These are phyloP conservation scores for Suhomyces xylopsoci DNA, from an alignment of 805 yeast species.

Conservation along the genomic window DNA sequence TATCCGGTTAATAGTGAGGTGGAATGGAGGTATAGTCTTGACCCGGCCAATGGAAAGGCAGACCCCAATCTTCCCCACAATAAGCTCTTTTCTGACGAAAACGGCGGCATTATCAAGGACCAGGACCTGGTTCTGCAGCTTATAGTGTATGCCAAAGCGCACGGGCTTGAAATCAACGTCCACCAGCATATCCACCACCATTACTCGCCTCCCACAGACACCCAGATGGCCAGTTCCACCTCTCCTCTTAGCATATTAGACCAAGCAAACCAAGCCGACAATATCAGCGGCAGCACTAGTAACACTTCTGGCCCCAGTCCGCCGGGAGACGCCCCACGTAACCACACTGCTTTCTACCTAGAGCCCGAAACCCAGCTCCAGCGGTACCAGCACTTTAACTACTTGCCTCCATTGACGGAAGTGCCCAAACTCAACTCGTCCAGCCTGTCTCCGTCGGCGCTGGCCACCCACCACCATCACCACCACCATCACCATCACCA, in stretches of 20 bases:
- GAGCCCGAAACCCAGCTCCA: constrained; percentile 55
- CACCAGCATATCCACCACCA: constrained; percentile 88
- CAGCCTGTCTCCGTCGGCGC: constrained; percentile 13
- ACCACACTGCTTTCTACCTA: constrained; percentile 19
- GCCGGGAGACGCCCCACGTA: neutral
- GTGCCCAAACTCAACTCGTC: constrained; percentile 69
- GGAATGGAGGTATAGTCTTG: constrained; percentile 60
- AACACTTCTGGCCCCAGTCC: constrained; percentile 1
- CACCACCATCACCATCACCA: constrained; percentile 31
- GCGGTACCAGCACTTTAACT: constrained; percentile 69
- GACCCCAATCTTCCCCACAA: constrained; percentile 19
- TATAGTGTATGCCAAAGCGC: constrained; percentile 56
- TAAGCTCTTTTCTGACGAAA: constrained; percentile 18
- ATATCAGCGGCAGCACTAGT: neutral
- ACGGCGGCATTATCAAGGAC: constrained; percentile 49
- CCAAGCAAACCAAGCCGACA: neutral
- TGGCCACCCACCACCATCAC: constrained; percentile 23
- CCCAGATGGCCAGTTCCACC: constrained; percentile 1
- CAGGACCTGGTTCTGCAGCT: constrained; percentile 56
- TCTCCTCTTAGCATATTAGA: constrained; percentile 10
- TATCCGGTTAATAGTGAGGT: constrained; percentile 24
- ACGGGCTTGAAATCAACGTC: constrained; percentile 59
- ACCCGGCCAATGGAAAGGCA: constrained; percentile 19
- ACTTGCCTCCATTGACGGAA: constrained; percentile 65
- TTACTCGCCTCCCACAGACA: constrained; percentile 34